Evolutionary conservation across 148 eudicot species (phyloP), one percentile per base, ranked within the genome.

Genomic region (Pharnaceum exiguum): DNA sequence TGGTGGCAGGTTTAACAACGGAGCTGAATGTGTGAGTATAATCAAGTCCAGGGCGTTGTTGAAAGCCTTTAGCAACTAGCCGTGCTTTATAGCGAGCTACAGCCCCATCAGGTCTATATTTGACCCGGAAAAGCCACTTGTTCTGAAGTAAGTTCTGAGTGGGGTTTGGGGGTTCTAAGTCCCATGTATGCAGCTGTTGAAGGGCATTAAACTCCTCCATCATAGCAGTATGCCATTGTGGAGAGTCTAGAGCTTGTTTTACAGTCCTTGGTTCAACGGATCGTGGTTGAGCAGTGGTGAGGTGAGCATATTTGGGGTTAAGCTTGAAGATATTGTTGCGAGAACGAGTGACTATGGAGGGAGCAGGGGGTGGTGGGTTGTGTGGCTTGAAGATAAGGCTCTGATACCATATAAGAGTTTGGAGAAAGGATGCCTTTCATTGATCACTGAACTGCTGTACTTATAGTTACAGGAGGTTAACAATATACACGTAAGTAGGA

Each of bases 221-320:
- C 66, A 62, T 62, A 1, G 66, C 66, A 9, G 17, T 9, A 1
- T 16, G 42, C 66, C 57, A 62, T 1, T 33, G 22, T 22, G 66
- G 55, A 5, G 7, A 1, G 10, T 24, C 5, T 0, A 33, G 40
- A 30, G 56, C 66, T 31, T 54, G 58, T 10, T 8, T 31, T 2
- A 33, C 22, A 0, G 24, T 10, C 33, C 16, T 30, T 0, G 58
- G 58, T 17, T n/a, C n/a, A n/a, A 11, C 3, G 45, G 45, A 11
- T 7, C n/a, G 10, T 11, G 45, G 45, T 39, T 9, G 10, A 15
- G 45, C n/a, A 17, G 45, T 39, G 45, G 16, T 39, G 16, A 11
- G 45, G 3, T 39, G 5, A 17, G 45, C 45, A 15, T 39, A 39
- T 39, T 39, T 39, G 3, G 45, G 45, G 16, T 39, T 39, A 17